Evolutionary conservation across 73 alveolate genomes (phyloP).

Genomic region (Effrenium voratum): DNA sequence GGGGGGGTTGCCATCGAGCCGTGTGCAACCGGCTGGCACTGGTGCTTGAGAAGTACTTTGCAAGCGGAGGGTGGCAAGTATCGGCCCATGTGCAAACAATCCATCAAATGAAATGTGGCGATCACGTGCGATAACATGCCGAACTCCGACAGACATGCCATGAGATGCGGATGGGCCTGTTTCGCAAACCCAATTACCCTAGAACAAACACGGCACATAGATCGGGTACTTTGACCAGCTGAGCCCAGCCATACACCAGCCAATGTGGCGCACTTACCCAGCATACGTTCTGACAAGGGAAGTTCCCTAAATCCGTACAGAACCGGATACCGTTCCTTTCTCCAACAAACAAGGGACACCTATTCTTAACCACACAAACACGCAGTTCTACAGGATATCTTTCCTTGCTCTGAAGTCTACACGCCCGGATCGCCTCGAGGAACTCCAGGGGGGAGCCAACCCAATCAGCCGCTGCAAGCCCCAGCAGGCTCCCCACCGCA

Average conservation of each 20-base stretch:
- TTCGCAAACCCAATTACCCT: too few relatives aligned
- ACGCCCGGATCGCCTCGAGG: slow-evolving; percentile 16
- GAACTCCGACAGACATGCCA: too few relatives aligned
- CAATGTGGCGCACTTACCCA: neutral
- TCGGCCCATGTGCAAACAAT: too few relatives aligned
- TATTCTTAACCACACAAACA: neutral
- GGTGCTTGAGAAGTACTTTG: too few relatives aligned
- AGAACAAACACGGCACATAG: too few relatives aligned
- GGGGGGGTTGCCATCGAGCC: too few relatives aligned
- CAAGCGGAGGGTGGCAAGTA: too few relatives aligned
- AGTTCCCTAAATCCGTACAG: neutral
- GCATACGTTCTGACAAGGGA: neutral
- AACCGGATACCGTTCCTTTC: neutral
- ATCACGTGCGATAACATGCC: too few relatives aligned
- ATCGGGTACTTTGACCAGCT: too few relatives aligned
- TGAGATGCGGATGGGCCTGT: too few relatives aligned
- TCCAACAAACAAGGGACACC: neutral
- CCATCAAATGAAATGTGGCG: too few relatives aligned
- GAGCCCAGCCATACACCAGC: neutral
- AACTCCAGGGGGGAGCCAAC: slow-evolving; percentile 80
- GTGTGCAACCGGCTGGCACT: too few relatives aligned
- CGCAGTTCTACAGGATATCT: neutral
- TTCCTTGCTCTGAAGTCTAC: neutral
- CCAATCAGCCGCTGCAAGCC: slow-evolving; percentile 92
- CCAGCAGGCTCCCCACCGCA: slow-evolving; percentile 74